Conservation (phyloP, 208 protist genomes). For the Acanthamoeba healyi region DNA sequence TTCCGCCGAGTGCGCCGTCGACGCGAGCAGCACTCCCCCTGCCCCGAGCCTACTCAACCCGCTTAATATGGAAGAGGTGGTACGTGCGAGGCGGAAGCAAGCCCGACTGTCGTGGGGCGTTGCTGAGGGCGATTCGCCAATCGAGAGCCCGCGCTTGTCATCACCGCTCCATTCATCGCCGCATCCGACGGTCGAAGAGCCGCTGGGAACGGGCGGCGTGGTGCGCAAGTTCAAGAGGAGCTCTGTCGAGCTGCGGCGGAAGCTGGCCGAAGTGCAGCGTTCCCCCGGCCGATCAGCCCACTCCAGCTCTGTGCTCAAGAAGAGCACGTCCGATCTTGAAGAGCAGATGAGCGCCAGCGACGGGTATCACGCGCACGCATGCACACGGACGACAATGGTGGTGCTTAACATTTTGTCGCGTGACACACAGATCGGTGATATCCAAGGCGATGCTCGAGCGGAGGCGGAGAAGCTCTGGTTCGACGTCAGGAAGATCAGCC, state of each 20-base stretch:
- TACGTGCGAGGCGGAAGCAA: neutral
- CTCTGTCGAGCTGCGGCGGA: neutral
- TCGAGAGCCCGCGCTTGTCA: neutral
- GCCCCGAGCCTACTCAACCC: neutral
- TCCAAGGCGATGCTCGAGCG: neutral
- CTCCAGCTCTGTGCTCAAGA: neutral
- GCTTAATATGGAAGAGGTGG: neutral
- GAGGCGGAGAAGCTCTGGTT: neutral
- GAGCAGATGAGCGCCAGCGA: conserved; percentile 20
- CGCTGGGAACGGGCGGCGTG: neutral
- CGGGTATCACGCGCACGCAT: neutral
- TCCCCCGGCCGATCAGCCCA: neutral
- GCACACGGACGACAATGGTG: too few relatives aligned
- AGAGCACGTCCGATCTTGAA: neutral
- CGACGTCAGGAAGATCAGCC: neutral
- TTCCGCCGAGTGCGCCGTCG: neutral
- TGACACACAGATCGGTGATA: conserved; percentile 3
- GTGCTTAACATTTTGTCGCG: too few relatives aligned
- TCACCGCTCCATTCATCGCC: conserved; percentile 6
- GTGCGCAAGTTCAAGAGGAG: conserved; percentile 35
- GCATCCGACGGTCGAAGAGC: neutral
- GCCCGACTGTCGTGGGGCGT: neutral
- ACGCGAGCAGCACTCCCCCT: neutral
- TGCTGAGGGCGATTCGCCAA: neutral
- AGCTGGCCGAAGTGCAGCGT: neutral